Conservation (phyloP, 257 asterid genomes). For the Misopates orontium region DNA sequence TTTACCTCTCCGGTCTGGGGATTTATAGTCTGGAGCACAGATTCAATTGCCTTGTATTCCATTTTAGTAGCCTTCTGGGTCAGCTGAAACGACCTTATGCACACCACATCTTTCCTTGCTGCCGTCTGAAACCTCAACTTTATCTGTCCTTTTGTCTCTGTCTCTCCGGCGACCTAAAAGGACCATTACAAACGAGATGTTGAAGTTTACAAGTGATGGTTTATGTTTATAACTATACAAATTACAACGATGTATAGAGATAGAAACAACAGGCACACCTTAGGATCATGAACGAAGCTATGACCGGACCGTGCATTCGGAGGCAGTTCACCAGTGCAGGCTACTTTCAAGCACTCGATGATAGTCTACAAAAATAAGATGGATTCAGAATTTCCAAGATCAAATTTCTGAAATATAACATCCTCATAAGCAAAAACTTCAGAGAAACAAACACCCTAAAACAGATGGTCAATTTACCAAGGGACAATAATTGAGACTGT, state of each 20-base stretch:
- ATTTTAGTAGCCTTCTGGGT: conserved; percentile 95
- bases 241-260: conserved; percentile 4
- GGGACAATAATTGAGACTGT: conserved; percentile 6
- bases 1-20: conserved; percentile 97
- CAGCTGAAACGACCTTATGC: conserved; percentile 97
- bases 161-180: conserved; percentile 94
- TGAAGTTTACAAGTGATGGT: conserved; percentile 1
- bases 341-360: conserved; percentile 96
- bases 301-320: conserved; percentile 98
- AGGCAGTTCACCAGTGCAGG: conserved; percentile 95
- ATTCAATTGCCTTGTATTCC: conserved; percentile 98
- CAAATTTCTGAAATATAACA: conserved; percentile 6
- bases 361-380: conserved; percentile 56
- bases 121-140: conserved; percentile 97
- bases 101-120: conserved; percentile 94
- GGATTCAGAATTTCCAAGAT: neutral
- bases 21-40: conserved; percentile 93
- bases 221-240: neutral
- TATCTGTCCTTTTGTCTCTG: conserved; percentile 98
- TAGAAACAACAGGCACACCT: conserved; percentile 47
- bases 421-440: neutral
- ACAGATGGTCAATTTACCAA: neutral
- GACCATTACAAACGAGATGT: conserved; percentile 22
- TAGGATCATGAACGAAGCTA: conserved; percentile 94
- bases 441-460: neutral